Evolutionary conservation across 192 early-diverging fungal genomes (phyloP).

Genomic region (Backusella psychrophila): DNA sequence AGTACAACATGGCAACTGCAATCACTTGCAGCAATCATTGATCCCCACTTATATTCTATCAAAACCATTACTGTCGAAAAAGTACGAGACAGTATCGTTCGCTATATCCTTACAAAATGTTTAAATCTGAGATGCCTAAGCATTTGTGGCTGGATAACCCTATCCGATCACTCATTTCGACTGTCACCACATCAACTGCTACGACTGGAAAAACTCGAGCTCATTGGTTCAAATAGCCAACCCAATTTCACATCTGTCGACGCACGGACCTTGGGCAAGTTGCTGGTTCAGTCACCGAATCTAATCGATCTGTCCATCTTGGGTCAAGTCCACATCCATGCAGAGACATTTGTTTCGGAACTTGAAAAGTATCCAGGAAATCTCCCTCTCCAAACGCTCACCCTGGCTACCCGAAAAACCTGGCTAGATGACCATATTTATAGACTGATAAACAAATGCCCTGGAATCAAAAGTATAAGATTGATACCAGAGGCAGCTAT

Average conservation of each 20-base stretch:
- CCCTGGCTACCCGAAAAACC: background rate
- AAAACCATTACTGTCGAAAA: background rate
- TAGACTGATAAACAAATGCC: background rate
- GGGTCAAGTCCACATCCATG: conserved; percentile 6
- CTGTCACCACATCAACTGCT: background rate
- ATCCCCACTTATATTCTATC: background rate
- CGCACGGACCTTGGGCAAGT: background rate
- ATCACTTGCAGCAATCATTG: background rate
- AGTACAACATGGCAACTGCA: background rate
- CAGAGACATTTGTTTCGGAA: conserved; percentile 8
- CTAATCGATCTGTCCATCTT: background rate
- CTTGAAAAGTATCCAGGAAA: background rate
- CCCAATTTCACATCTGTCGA: conserved; percentile 10
- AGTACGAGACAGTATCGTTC: conserved; percentile 7
- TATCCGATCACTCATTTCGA: conserved; percentile 14
- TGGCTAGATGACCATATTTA: conserved; percentile 3
- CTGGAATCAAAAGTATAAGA: background rate
- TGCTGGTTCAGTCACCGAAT: conserved; percentile 6
- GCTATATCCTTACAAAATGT: conserved; percentile 12
- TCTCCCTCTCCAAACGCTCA: background rate
- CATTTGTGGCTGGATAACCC: conserved; percentile 17
- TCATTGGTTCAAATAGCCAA: background rate
- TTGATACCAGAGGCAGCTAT: background rate
- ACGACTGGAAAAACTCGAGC: background rate
- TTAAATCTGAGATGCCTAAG: background rate